Evolutionary conservation across 2,329 filamentous ascomycete genomes (phyloP).

Genomic region (Penicillium sp.): DNA sequence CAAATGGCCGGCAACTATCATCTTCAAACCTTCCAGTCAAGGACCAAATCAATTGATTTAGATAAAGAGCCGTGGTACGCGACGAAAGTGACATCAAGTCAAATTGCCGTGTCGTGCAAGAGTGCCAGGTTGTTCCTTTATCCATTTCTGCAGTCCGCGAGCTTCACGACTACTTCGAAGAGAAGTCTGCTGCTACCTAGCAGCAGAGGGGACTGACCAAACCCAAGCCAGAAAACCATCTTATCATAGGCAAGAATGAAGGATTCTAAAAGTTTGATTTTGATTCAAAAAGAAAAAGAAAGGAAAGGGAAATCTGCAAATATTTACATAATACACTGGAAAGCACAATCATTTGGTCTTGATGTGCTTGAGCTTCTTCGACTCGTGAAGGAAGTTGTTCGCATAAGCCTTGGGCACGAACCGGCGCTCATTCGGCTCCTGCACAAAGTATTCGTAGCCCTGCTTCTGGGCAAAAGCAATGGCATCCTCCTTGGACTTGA

Average conservation of each 20-base stretch:
- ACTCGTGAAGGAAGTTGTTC: constrained; percentile 89
- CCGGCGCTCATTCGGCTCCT: constrained; percentile 89
- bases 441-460: constrained; percentile 98
- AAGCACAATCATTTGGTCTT: constrained; percentile 71
- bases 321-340: constrained; percentile 48
- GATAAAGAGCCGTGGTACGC: neutral
- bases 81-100: neutral
- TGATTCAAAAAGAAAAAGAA: constrained; percentile 23
- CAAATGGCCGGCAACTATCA: neutral
- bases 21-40: neutral
- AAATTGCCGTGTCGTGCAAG: neutral
- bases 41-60: neutral
- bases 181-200: neutral
- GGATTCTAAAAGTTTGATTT: constrained; percentile 17
- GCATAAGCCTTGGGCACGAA: constrained; percentile 93
- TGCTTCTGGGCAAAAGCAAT: constrained; percentile 97
- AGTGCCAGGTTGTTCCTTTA: neutral
- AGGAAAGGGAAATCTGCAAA: constrained; percentile 31
- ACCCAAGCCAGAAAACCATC: neutral
- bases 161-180: neutral
- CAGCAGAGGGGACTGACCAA: neutral
- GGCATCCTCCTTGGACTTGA: constrained; percentile 92
- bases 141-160: neutral
- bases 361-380: constrained; percentile 86
- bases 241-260: no score